Evolutionary conservation across 495 filamentous ascomycete species (phyloP), one percentile per base, ranked within the genome.

Genomic region (Daldinia caldariorum): DNA sequence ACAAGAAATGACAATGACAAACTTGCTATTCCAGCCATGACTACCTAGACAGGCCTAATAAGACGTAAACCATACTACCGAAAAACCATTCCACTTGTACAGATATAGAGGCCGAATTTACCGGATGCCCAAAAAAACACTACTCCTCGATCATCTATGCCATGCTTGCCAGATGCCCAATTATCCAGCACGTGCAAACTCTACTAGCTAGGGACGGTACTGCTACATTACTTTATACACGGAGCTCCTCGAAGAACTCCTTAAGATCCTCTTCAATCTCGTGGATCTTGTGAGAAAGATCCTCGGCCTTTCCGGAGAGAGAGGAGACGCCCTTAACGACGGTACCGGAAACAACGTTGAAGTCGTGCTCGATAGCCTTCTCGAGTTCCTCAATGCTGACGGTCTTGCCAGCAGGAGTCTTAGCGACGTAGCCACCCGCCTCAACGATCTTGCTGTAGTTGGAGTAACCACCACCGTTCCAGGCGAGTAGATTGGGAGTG

Each of bases 381-480:
- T 90, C 86, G 58, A 90, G 79, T 66, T 89, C 79, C 63, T 84
- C 79, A 63, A 82, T 73, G 47, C 80, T 82, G 56, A 85, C 66
- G 12, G 79, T 75, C 41, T 74, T 72, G 14, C 78, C 72, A 31
- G 77, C 64, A 60, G 74, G 76, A 54, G 74, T 63, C 69, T 80
- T 74, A 53, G 74, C 78, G 4, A 43, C 50, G 80, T 89, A 91
- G 72, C 86, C 81, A 81, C 92, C 82, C 80, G 86, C 82, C 80
- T 86, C 78, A 71, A 97, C 83, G 71, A 99, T 98, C 65, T 91
- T 84, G 69, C 86, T 86, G 86, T 92, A 96, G 89, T 99, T 98
- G 79, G 85, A 87, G 70, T 87, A 90, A 70, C 96, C 96, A 83
- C 93, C 96, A 79, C 96, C 96, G 86, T 99, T 99, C 94, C 95